Base-by-base conservation (phyloP, 1,284 basidiomycete species). In the Puccinia horiana region DNA sequence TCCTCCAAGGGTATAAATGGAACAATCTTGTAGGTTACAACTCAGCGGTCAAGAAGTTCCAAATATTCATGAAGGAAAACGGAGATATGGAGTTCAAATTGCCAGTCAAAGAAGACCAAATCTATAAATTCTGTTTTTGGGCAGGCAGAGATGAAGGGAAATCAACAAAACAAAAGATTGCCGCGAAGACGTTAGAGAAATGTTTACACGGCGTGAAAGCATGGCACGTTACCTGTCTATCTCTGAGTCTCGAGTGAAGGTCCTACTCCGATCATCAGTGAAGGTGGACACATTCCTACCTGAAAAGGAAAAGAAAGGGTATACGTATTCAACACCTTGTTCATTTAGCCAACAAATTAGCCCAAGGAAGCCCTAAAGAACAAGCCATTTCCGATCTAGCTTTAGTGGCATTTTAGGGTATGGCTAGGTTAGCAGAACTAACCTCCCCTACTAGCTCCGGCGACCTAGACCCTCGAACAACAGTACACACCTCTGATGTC, bases 321-420 rank as follows among this genome's bases (percentile, higher is more conserved):
- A 20, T 63, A 4, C 26, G 11, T 2, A 6, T 63, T 5, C 4
- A 63, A 2, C 29, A 63, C 26, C 26, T 63, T 5, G 3, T 63
- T n/a, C n/a, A n/a, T n/a, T n/a, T n/a, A n/a, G n/a, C n/a, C n/a
- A n/a, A n/a, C 20, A 16, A 6, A 8, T 20, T 73, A 12, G 29
- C 42, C 18, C 12, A 29, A 11, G 70, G 70, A 1, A 11, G 16
- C 35, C 42, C n/a, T 18, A 1, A 32, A 32, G 49, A 73, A 20
- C 23, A 49, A 29, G 70, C 18, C 2, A 16, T 52, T 1, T 8
- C 20, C 20, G 70, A 44, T 8, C n/a, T 73, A 9, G 70, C 70
- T 8, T 32, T 73, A 18, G 70, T 73, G 3, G 70, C 70, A 9
- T 73, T 73, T 20, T 73, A 40, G 70, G 42, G 70, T 35, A 73